A percentile compares a stretch with the other conserved stretches of the same genome.
Conservation (phyloP, 1,139 yeast genomes). For the Suhomyces bokatorum region DNA sequence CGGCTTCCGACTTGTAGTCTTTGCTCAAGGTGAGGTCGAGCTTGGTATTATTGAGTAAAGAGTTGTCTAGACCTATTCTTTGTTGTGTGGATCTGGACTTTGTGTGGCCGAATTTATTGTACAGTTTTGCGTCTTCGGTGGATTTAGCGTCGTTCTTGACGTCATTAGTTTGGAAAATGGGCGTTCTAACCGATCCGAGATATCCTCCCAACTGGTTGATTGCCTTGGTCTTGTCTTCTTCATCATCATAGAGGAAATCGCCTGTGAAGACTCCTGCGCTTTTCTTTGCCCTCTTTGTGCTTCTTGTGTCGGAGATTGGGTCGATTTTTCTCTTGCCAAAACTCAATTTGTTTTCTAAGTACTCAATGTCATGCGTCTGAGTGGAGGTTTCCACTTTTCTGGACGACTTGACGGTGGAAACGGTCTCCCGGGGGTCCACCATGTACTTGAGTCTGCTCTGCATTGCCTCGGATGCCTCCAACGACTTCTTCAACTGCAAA, state of each 20-base stretch:
- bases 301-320: slow-evolving; percentile 2
- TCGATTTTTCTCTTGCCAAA: slow-evolving; percentile 13
- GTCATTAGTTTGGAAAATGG: slow-evolving; percentile 22
- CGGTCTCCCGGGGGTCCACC: slow-evolving; percentile 45
- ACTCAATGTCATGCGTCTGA: slow-evolving; percentile 40
- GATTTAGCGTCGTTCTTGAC: background rate
- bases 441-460: slow-evolving; percentile 38
- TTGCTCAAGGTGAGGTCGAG: slow-evolving; percentile 27
- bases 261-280: slow-evolving; percentile 34
- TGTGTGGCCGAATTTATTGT: slow-evolving; percentile 15
- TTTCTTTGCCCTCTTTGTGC: slow-evolving; percentile 20
- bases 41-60: slow-evolving; percentile 20
- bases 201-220: slow-evolving; percentile 29
- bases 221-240: slow-evolving; percentile 10
- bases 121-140: slow-evolving; percentile 20
- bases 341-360: slow-evolving; percentile 29
- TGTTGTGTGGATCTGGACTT: slow-evolving; percentile 17
- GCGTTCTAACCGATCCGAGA: slow-evolving; percentile 34
- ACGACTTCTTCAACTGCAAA: slow-evolving; percentile 40
- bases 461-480: slow-evolving; percentile 38
- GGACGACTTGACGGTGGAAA: slow-evolving; percentile 14
- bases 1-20: slow-evolving; percentile 28
- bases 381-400: slow-evolving; percentile 43
- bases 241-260: slow-evolving; percentile 38
- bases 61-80: slow-evolving; percentile 23